These are phyloP conservation scores for Paramecium primaurelia DNA, from an alignment of 73 alveolate species.

Conservation along the genomic window DNA sequence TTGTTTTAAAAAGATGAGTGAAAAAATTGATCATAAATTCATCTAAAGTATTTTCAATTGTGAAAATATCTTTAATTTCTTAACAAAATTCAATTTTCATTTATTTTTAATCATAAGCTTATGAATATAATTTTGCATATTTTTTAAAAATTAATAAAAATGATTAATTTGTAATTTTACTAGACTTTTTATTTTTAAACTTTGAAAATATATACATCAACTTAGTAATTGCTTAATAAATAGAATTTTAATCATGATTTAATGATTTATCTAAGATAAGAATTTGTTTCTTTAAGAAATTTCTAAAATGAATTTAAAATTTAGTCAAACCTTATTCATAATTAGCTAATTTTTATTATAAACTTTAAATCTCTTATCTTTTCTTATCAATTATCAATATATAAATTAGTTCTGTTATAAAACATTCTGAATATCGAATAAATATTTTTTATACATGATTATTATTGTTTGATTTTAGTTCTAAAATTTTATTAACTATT, in stretches of 20 bases:
- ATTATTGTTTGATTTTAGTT: not conserved
- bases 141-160: not conserved
- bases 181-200: not conserved
- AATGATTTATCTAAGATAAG: not conserved
- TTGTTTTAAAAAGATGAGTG: not conserved
- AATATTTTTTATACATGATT: not conserved
- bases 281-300: not conserved
- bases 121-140: not conserved
- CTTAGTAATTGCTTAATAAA: not conserved
- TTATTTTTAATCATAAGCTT: not conserved
- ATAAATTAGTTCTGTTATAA: not conserved
- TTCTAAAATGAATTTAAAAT: not conserved
- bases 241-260: not conserved
- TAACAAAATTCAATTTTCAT: not conserved
- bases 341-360: not conserved
- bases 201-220: not conserved
- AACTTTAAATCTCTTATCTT: not conserved
- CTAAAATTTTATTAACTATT: not conserved
- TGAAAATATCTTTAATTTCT: not conserved
- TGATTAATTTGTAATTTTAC: not conserved
- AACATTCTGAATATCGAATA: not conserved
- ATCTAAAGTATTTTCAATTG: not conserved
- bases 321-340: not conserved
- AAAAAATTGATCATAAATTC: not conserved
- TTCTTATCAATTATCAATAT: not conserved